Percentiles rank a stretch among this genome's conserved stretches.
Evolutionary conservation across 2,329 filamentous ascomycete species (phyloP).

Genomic region (Pseudopithomyces chartarum): DNA sequence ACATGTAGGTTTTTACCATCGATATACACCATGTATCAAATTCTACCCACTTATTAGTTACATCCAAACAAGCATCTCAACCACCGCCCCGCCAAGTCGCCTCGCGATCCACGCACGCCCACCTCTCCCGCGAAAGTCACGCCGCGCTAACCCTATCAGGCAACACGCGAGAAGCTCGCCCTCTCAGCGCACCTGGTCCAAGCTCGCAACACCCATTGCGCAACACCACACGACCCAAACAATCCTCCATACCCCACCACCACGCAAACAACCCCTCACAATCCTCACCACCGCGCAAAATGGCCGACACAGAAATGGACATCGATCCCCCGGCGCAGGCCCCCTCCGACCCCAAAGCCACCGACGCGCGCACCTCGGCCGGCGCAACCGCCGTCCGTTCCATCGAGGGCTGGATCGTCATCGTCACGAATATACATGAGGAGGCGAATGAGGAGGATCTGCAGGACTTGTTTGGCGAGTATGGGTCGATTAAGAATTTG

Average conservation of each 20-base stretch:
- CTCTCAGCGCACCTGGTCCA: background rate
- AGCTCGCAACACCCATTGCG: background rate
- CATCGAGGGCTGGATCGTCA: conserved; percentile 88
- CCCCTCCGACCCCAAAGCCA: conserved; percentile 55
- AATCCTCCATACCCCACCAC: conserved; percentile 7
- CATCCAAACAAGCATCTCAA: too few species aligned
- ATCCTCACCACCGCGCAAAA: conserved; percentile 10
- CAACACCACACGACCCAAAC: conserved; percentile 6
- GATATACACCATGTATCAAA: too few species aligned
- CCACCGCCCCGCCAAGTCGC: too few species aligned
- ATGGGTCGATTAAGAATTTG: conserved; percentile 84
- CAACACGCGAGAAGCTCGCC: too few species aligned
- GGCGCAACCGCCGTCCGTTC: conserved; percentile 82
- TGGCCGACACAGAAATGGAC: conserved; percentile 56
- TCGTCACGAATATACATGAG: conserved; percentile 86
- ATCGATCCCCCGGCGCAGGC: conserved; percentile 46
- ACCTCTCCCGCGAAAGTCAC: too few species aligned
- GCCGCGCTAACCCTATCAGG: too few species aligned
- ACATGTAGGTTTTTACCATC: too few species aligned
- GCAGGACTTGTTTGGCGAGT: conserved; percentile 82
- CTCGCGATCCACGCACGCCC: too few species aligned
- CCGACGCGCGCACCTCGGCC: conserved; percentile 72
- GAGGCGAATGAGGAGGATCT: conserved; percentile 84
- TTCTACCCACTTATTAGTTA: too few species aligned
- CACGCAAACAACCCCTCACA: background rate